Conservation (phyloP, 768 basidiomycete species). For the Pleurotus pulmonarius region DNA sequence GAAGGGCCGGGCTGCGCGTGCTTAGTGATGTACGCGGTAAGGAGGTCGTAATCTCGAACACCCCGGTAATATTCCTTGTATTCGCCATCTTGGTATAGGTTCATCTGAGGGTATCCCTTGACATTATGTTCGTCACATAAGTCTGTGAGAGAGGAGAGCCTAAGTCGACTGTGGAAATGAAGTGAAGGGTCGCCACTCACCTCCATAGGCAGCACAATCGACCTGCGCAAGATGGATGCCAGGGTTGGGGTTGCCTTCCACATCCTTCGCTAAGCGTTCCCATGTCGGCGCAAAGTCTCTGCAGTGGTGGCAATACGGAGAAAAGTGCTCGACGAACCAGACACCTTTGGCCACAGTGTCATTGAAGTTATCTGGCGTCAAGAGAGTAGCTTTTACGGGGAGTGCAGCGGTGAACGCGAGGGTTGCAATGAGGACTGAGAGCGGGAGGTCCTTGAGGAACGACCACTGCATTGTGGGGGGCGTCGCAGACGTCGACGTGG, state of each 20-base stretch:
- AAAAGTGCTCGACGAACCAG: slow-evolving; percentile 84
- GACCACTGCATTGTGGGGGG: neutral
- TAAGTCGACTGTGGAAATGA: neutral
- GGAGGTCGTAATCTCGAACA: slow-evolving; percentile 45
- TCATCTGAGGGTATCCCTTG: slow-evolving; percentile 71
- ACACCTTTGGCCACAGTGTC: slow-evolving; percentile 49
- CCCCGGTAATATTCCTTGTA: slow-evolving; percentile 54
- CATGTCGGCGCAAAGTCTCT: slow-evolving; percentile 78
- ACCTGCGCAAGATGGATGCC: slow-evolving; percentile 75
- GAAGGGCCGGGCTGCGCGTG: slow-evolving; percentile 24
- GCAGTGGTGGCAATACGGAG: slow-evolving; percentile 83
- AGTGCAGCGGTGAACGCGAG: slow-evolving; percentile 28
- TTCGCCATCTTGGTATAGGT: slow-evolving; percentile 67
- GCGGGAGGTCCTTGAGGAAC: slow-evolving; percentile 14
- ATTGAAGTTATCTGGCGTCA: slow-evolving; percentile 62
- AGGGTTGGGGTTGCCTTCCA: slow-evolving; percentile 39
- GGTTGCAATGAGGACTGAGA: slow-evolving; percentile 25
- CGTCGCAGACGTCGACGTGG: slow-evolving; percentile 6
- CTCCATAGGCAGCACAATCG: slow-evolving; percentile 74
- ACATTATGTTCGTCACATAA: slow-evolving; percentile 72
- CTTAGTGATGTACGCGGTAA: slow-evolving; percentile 53
- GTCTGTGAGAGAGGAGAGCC: slow-evolving; percentile 43
- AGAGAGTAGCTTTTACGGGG: slow-evolving; percentile 30
- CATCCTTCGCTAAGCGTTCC: slow-evolving; percentile 59
- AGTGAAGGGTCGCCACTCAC: slow-evolving; percentile 36